phyloP scores from a whole-genome alignment of 139 green algal species.

The Tetradesmus obliquus region DNA sequence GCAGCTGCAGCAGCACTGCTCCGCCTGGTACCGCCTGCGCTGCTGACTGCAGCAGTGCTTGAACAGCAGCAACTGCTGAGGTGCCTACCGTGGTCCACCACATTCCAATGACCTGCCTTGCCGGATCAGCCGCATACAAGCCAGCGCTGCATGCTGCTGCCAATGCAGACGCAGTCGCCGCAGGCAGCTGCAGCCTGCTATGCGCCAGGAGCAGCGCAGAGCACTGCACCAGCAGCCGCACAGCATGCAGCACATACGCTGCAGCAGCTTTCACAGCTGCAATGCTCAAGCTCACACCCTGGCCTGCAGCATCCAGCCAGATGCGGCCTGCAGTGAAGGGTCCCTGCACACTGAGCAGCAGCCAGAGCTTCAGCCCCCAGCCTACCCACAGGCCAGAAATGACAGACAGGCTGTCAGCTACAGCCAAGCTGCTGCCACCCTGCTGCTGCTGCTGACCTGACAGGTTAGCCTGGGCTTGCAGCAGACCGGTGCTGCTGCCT shows the following conservation, averaged over 20 bases:
- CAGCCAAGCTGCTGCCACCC: background rate
- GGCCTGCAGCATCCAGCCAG: background rate
- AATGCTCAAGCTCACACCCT: background rate
- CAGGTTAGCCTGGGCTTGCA: background rate
- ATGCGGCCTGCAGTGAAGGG: background rate
- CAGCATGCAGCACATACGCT: background rate
- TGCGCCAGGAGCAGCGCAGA: conserved; percentile 5
- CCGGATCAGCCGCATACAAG: background rate
- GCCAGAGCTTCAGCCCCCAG: background rate
- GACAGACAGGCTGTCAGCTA: background rate
- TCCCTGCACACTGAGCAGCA: background rate
- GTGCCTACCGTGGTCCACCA: background rate
- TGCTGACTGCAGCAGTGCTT: background rate
- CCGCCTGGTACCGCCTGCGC: background rate
- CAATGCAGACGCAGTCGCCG: background rate
- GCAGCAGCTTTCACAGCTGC: background rate
- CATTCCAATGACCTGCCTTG: background rate
- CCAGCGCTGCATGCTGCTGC: background rate
- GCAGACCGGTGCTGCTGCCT: background rate
- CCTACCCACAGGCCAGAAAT: background rate
- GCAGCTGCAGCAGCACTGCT: background rate
- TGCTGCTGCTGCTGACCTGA: background rate
- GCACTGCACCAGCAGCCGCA: background rate
- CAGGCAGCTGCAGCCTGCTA: background rate
- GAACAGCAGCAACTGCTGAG: background rate